A percentile compares a stretch with the other conserved stretches of the same genome.
Conservation (phyloP, 352 stramenopile genomes). For the Blastocystis sp. region DNA sequence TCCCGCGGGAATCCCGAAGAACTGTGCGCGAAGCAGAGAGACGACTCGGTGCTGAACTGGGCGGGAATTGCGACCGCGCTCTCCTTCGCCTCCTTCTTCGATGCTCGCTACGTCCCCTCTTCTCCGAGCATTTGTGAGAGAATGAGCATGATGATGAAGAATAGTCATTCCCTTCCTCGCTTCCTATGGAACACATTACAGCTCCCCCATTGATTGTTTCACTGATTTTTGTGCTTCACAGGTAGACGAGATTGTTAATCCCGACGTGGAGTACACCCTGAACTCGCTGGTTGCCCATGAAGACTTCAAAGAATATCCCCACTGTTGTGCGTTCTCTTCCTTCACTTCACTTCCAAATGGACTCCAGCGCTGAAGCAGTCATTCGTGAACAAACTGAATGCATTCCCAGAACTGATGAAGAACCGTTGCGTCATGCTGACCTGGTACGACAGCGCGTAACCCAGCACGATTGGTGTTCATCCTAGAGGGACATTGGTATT, state of each 20-base stretch:
- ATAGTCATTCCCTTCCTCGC: not conserved
- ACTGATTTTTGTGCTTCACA: not conserved
- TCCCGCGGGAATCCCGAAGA: not conserved
- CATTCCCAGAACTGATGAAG: not conserved
- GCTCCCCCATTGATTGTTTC: not conserved
- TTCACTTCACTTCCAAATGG: constrained; percentile 4
- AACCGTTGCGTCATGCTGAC: constrained; percentile 2
- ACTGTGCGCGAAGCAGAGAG: not conserved
- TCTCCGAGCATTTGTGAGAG: not conserved
- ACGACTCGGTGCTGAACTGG: not conserved
- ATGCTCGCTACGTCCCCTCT: not conserved
- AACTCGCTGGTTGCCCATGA: not conserved
- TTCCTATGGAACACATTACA: not conserved
- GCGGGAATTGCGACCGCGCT: not conserved
- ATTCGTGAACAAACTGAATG: not conserved
- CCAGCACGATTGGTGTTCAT: not conserved
- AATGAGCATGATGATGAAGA: not conserved
- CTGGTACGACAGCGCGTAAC: constrained; percentile 1
- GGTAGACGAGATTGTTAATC: not conserved
- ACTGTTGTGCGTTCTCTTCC: not conserved
- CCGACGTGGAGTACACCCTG: not conserved
- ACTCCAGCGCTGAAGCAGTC: not conserved
- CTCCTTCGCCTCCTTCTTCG: constrained; percentile 20
- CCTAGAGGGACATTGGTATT: constrained; percentile 1
- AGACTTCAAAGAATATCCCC: not conserved